Conservation (phyloP, 169 alveolate genomes). For the Perkinsus marinus region DNA sequence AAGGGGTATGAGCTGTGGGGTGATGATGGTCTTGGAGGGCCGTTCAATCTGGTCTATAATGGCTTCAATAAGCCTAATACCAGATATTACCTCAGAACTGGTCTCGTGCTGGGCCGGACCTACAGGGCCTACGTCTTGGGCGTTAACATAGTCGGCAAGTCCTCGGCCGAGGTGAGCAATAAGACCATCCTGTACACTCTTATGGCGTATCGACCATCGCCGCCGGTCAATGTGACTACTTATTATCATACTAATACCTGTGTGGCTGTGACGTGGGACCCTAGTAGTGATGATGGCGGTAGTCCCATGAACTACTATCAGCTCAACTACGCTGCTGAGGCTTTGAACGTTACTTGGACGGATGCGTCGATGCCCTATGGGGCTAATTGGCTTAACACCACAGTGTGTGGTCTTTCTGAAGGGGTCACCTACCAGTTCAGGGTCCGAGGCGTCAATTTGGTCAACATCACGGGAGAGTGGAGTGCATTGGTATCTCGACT, state of each 20-base stretch:
- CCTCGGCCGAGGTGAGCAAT: not conserved
- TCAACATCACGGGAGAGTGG: not conserved
- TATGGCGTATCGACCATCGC: not conserved
- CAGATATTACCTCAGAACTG: slow-evolving; percentile 11
- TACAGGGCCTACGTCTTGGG: slow-evolving; percentile 20
- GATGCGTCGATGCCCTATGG: not conserved
- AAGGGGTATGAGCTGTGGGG: slow-evolving; percentile 16
- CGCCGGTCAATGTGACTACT: not conserved
- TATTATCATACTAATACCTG: not conserved
- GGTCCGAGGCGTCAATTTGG: not conserved
- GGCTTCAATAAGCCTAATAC: slow-evolving; percentile 25
- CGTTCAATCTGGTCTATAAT: slow-evolving; percentile 10
- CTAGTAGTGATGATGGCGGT: slow-evolving; percentile 14
- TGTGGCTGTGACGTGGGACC: slow-evolving; percentile 9
- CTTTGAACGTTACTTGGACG: not conserved
- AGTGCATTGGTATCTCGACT: slow-evolving; percentile 1
- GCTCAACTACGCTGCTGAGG: slow-evolving; percentile 18
- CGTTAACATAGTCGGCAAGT: slow-evolving; percentile 5
- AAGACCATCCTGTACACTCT: not conserved
- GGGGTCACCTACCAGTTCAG: not conserved
- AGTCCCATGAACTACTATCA: slow-evolving; percentile 19
- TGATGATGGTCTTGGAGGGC: slow-evolving; percentile 27
- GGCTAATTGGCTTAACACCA: not conserved
- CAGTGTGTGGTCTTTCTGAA: not conserved
- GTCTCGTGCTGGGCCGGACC: slow-evolving; percentile 12